A percentile compares a stretch with the other conserved stretches of the same genome.
Conservation (phyloP, 768 basidiomycete genomes). For the Vishniacozyma victoriae region DNA sequence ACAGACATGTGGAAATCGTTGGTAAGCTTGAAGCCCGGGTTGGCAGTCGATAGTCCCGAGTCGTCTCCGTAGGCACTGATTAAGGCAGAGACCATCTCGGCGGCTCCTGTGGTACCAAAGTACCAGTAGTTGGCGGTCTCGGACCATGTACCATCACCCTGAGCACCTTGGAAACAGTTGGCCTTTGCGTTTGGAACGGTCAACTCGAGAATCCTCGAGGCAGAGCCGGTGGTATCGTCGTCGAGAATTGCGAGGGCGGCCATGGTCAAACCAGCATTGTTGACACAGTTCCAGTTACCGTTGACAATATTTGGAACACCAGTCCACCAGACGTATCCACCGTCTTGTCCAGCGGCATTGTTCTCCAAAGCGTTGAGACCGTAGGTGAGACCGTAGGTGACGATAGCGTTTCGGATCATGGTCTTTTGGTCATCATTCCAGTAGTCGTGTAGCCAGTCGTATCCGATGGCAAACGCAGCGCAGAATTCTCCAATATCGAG, state of each 20-base stretch:
- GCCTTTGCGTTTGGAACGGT: conserved; percentile 67
- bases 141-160: conserved; percentile 77
- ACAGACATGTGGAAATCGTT: conserved; percentile 86
- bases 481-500: conserved; percentile 78
- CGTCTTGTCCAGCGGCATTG: conserved; percentile 30
- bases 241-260: conserved; percentile 83
- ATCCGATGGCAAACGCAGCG: conserved; percentile 82
- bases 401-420: conserved; percentile 64
- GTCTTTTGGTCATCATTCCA: conserved; percentile 70
- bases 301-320: conserved; percentile 45
- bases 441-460: conserved; percentile 89
- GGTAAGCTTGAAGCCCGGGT: conserved; percentile 66
- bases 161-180: conserved; percentile 61
- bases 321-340: conserved; percentile 81
- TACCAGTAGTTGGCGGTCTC: conserved; percentile 73
- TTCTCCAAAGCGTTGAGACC: conserved; percentile 58
- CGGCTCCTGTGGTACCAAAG: conserved; percentile 84
- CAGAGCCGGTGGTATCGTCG: conserved; percentile 64
- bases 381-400: conserved; percentile 67
- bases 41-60: conserved; percentile 64
- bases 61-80: conserved; percentile 78
- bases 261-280: conserved; percentile 82
- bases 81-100: conserved; percentile 80
- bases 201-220: conserved; percentile 59
- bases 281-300: conserved; percentile 97